Percentiles rank a stretch among this genome's conserved stretches.
Conservation (phyloP, 75 land plant species). For the Chamaecyparis obtusa region DNA sequence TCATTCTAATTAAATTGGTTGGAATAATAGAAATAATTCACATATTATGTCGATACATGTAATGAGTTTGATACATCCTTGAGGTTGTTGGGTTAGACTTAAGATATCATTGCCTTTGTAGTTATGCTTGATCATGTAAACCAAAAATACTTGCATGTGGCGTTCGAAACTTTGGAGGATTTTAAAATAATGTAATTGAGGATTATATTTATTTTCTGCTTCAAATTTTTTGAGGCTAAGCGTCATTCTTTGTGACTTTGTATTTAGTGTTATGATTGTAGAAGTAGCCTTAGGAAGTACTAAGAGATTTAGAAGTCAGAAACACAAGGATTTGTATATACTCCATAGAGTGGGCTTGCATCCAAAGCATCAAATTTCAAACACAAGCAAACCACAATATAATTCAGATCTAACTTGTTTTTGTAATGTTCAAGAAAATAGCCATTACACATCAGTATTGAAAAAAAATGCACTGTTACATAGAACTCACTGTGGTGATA, state of each 20-base stretch:
- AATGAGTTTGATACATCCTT: background rate
- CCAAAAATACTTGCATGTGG: background rate
- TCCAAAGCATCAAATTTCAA: background rate
- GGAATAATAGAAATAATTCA: background rate
- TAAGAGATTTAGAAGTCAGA: too few relatives aligned
- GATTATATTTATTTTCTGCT: background rate
- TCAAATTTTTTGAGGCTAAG: background rate
- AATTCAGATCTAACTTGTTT: background rate
- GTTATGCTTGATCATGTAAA: background rate
- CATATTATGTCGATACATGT: background rate
- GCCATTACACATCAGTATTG: background rate
- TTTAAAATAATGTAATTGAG: background rate
- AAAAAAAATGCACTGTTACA: background rate
- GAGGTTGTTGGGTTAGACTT: background rate
- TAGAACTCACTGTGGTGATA: background rate
- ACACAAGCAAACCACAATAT: background rate
- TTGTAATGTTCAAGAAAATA: background rate
- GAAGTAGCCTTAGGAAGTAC: too few relatives aligned
- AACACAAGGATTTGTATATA: too few relatives aligned
- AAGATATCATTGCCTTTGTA: background rate
- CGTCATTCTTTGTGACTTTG: background rate
- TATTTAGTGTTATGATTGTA: too few relatives aligned
- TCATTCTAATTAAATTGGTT: background rate
- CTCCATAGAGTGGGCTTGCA: slow-evolving; percentile 41
- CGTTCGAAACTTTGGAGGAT: background rate